These are phyloP conservation scores for Chloropicon primus DNA, from an alignment of 139 green algal species.

Conservation along the genomic window DNA sequence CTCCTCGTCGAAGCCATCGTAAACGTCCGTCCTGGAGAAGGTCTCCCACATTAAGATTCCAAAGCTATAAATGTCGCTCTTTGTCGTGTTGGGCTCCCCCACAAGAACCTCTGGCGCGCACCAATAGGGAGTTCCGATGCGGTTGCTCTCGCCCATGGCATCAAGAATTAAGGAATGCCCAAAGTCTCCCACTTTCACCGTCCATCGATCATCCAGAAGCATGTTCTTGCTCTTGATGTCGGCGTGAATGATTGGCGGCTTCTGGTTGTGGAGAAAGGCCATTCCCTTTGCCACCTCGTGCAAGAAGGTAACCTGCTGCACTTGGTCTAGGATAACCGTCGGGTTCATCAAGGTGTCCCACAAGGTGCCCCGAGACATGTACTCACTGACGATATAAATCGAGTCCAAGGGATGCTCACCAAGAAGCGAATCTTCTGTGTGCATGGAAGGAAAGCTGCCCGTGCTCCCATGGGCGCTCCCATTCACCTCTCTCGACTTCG, in stretches of 20 bases:
- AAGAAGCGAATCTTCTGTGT: too few relatives aligned
- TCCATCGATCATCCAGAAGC: conserved; percentile 43
- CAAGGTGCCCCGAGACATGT: too few relatives aligned
- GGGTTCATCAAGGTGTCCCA: too few relatives aligned
- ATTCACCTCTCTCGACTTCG: too few relatives aligned
- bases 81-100: background rate
- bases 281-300: conserved; percentile 55
- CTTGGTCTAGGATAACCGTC: too few relatives aligned
- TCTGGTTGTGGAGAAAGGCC: conserved; percentile 36
- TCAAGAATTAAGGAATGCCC: too few relatives aligned
- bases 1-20: background rate
- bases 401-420: too few relatives aligned
- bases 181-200: conserved; percentile 49
- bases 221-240: conserved; percentile 50
- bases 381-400: too few relatives aligned
- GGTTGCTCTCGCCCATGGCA: background rate
- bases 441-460: too few relatives aligned
- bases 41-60: conserved; percentile 14
- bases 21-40: conserved; percentile 3
- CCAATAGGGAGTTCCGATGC: too few relatives aligned
- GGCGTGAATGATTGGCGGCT: conserved; percentile 42
- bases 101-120: conserved; percentile 24
- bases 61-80: conserved; percentile 10
- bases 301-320: too few relatives aligned
- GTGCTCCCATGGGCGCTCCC: too few relatives aligned